phyloP scores from a whole-genome alignment of 2,329 filamentous ascomycete species.

The Chaetomiaceae sp. region DNA sequence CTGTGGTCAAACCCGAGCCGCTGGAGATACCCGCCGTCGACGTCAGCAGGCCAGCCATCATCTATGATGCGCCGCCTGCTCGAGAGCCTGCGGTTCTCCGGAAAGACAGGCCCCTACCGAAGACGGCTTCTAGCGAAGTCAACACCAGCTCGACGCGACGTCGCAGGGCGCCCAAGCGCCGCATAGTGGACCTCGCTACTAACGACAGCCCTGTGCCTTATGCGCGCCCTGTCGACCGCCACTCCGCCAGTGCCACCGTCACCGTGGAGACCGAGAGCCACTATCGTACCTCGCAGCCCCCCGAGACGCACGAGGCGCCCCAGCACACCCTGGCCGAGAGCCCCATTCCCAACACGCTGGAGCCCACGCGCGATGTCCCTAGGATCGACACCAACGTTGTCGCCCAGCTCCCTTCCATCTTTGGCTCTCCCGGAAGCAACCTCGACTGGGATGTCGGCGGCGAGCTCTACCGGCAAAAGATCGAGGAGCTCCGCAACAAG shows the following conservation, averaged over 20 bases:
- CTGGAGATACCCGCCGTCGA: constrained; percentile 60
- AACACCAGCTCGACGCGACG: constrained; percentile 57
- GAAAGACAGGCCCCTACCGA: constrained; percentile 54
- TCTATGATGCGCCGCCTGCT: constrained; percentile 44
- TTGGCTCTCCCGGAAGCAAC: constrained; percentile 31
- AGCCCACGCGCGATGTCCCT: constrained; percentile 32
- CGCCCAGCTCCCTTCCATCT: constrained; percentile 32
- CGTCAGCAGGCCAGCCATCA: constrained; percentile 62
- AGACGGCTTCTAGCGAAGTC: constrained; percentile 52
- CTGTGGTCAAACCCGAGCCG: constrained; percentile 66
- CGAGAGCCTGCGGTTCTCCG: constrained; percentile 50
- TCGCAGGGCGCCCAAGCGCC: constrained; percentile 54
- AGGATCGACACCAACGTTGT: constrained; percentile 37
- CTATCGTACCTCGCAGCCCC: constrained; percentile 42
- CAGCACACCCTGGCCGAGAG: constrained; percentile 29
- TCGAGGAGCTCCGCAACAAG: constrained; percentile 79
- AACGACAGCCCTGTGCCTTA: constrained; percentile 35
- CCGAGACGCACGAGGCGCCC: constrained; percentile 35
- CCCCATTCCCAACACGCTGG: constrained; percentile 29
- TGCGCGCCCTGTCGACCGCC: constrained; percentile 30
- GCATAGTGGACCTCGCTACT: constrained; percentile 61
- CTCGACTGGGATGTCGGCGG: constrained; percentile 63
- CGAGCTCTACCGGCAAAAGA: constrained; percentile 79
- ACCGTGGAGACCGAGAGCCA: constrained; percentile 32
- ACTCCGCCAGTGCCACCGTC: constrained; percentile 21